A percentile compares a stretch with the other conserved stretches of the same genome.
These are phyloP conservation scores for Lycium ferocissimum DNA, from an alignment of 257 asterid species.

Conservation along the genomic window DNA sequence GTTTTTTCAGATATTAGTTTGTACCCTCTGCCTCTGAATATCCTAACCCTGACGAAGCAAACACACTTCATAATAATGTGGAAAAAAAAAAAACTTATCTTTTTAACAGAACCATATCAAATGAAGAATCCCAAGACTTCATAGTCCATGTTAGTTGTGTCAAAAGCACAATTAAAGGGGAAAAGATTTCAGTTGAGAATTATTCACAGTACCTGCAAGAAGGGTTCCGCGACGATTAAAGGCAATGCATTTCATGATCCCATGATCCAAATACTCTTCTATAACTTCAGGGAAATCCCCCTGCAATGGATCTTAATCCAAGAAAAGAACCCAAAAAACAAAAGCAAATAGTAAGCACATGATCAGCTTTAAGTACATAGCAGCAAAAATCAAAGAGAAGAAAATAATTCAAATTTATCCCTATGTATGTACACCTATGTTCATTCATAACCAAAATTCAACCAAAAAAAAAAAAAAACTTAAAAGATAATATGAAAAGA, in stretches of 20 bases:
- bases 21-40: background rate
- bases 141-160: background rate
- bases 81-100: background rate
- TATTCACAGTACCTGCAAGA: slow-evolving; percentile 69
- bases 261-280: slow-evolving; percentile 90
- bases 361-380: background rate
- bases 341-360: background rate
- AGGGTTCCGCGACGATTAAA: slow-evolving; percentile 95
- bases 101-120: background rate
- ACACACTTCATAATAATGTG: background rate
- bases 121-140: background rate
- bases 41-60: background rate
- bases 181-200: background rate
- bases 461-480: background rate
- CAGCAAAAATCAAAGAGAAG: background rate
- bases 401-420: slow-evolving; percentile 17
- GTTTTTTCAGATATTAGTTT: background rate
- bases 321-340: slow-evolving; percentile 12
- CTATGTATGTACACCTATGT: background rate
- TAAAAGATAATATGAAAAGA: background rate
- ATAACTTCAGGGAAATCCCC: slow-evolving; percentile 94
- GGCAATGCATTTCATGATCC: slow-evolving; percentile 78
- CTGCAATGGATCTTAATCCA: slow-evolving; percentile 78
- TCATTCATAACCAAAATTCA: background rate
- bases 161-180: slow-evolving; percentile 21